Conservation (phyloP, 306 rosid genomes). For the Boehmeria nivea region DNA sequence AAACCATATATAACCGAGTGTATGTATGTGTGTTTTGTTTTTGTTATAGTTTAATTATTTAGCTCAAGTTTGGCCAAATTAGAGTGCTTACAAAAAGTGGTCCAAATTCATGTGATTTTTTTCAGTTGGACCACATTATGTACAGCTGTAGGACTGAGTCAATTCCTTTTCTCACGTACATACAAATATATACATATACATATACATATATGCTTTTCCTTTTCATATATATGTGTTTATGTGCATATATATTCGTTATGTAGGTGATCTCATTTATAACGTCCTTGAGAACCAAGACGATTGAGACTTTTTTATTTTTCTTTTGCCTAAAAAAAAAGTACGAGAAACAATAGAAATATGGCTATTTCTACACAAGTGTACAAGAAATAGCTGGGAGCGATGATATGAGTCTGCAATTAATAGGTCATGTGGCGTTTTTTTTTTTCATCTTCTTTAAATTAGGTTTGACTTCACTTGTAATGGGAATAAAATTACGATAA, state of each 20-base stretch:
- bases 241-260: too few species aligned
- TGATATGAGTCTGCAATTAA: neutral
- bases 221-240: too few species aligned
- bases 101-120: neutral
- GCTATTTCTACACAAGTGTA: neutral
- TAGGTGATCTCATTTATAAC: too few species aligned
- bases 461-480: neutral
- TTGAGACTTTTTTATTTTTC: too few species aligned
- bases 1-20: too few species aligned
- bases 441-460: neutral
- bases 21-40: too few species aligned
- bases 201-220: too few species aligned
- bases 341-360: neutral
- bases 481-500: too few species aligned
- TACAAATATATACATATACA: neutral
- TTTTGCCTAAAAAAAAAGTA: neutral
- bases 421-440: neutral
- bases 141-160: slow-evolving; percentile 3
- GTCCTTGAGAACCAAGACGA: too few species aligned
- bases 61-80: neutral
- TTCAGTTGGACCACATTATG: slow-evolving; percentile 8
- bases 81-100: neutral
- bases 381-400: neutral
- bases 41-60: too few species aligned
- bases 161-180: neutral